Base-by-base conservation (phyloP, 768 basidiomycete genomes). In the Pilatotrama ljubarskyi region DNA sequence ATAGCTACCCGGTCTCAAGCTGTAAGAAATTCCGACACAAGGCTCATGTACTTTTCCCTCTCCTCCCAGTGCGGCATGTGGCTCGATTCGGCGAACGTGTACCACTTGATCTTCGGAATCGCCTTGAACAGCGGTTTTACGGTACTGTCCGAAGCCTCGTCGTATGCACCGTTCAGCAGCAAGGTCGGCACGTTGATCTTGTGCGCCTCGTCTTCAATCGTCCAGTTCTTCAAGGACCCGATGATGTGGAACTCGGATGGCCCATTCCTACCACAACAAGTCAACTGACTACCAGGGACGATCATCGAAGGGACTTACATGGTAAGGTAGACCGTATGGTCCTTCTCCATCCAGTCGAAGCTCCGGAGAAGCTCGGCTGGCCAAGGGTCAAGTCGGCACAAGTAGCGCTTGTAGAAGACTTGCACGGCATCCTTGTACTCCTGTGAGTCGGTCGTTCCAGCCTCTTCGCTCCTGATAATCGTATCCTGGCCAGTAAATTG, bases 21-120 rank as follows among this genome's bases (percentile, higher is more conserved):
- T 1, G 40, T 54, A 36, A 79, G 61, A 48, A 78, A 80, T 7
- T 72, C 66, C 17, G 58, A 66, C 3, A 78, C 68, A 0, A 77
- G 49, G 40, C 73, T 40, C 72, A 81, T 73, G 64, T 74, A 81
- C 57, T 67, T 64, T 43, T 75, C 75, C 25, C 69, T 64, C 67
- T 81, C 80, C 68, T 82, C 82, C 51, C 69, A 73, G 25, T 75
- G 73, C 14, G 80, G 74, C n/a, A 70, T 69, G 63, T 83, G 82
- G 49, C 78, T 77, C 3, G 78, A 77, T 3, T 78, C 68, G 37
- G 75, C 70, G 44, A 82, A 77, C 5, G 73, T 77, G 36, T 77
- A 69, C 81, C 80, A 82, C 61, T 76, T 77, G 15, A 77, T 77
- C 35, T 73, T 72, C 32, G 65, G 63, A 18, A 82, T 77, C 6